These are phyloP conservation scores for Entophlyctis helioformis DNA, from an alignment of 192 early-diverging fungal genomes.

Conservation along the genomic window DNA sequence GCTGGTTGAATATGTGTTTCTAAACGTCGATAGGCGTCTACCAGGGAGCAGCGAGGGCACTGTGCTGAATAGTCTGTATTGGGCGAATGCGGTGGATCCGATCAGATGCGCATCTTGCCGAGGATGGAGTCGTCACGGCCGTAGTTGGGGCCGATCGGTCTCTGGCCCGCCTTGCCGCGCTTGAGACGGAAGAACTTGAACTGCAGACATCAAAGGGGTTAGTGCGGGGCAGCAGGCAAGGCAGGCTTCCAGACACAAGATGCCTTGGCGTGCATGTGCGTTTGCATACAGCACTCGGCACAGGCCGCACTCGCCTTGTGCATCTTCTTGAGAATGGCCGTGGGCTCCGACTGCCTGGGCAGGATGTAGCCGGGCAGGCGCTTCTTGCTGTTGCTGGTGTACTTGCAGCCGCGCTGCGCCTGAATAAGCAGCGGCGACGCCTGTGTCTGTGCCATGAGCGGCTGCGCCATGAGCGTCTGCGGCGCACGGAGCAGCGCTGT, in stretches of 20 bases:
- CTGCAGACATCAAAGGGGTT: constrained; percentile 6
- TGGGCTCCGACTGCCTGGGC: constrained; percentile 22
- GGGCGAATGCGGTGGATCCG: no score
- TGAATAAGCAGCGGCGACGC: no score
- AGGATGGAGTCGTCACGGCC: constrained; percentile 30
- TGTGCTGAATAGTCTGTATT: no score
- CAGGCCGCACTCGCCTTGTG: constrained; percentile 19
- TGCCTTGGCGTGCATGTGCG: neutral
- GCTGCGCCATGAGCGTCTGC: no score
- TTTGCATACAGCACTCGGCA: neutral
- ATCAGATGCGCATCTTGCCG: constrained; percentile 33
- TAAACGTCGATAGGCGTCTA: no score
- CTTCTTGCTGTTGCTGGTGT: constrained; percentile 14
- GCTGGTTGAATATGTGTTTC: no score
- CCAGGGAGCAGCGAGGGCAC: no score
- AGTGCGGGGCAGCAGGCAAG: neutral
- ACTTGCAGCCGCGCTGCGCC: constrained; percentile 10
- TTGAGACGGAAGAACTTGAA: constrained; percentile 36
- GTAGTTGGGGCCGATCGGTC: constrained; percentile 26
- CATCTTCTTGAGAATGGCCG: constrained; percentile 17
- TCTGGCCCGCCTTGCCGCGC: constrained; percentile 27
- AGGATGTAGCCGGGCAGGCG: constrained; percentile 28
- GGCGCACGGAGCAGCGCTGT: no score
- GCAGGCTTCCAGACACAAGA: neutral
- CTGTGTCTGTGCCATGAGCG: no score